Base-by-base conservation (phyloP, 371 early-diverging fungal species). In the Mortierella sp. region DNA sequence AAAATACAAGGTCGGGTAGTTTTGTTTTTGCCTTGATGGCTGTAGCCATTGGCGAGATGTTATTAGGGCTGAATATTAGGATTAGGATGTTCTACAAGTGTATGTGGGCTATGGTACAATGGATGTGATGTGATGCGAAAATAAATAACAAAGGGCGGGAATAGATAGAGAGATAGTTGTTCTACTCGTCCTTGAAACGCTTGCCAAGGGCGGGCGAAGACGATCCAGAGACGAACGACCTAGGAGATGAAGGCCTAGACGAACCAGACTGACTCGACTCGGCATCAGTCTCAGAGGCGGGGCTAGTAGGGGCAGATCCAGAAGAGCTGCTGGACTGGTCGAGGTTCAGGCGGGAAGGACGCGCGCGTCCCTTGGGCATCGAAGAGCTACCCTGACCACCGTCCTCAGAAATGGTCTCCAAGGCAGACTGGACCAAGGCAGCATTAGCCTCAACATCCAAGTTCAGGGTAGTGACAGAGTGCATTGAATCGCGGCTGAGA, bases 161-260 rank as follows among this genome's bases (percentile, higher is more conserved):
- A 44, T 31, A 50, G 34, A 63, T 54, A 74, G 38, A 11, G 45
- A 38, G 42, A 26, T 19, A 24, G 2, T 19, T 47, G 31, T 71
- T 54, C 71, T 68, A 86, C 28, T 86, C 87, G 50, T 86, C 87
- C 77, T 86, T 86, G 78, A 82, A 80, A 42, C 87, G 82, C 82
- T 80, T 82, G 82, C 82, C 63, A 5, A 82, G 38, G 7, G 81
- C 77, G 5, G 83, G 82, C 16, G 87, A 86, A 38, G 80, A 72
- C 28, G 76, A 63, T 10, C 77, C 82, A 31, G 87, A 75, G 57
- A 73, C 60, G 57, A 80, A 16, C 0, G 87, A 86, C 24, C 87
- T 82, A 26, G 87, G 87, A 19, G 87, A 86, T 3, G 77, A 80
- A 11, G 87, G 87, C 24, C 87, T 74, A 2, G 87, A 80, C 1